Percentiles rank a stretch among this genome's conserved stretches.
Conservation (phyloP, 2,329 filamentous ascomycete species). For the Aspergillus puulaauensis region DNA sequence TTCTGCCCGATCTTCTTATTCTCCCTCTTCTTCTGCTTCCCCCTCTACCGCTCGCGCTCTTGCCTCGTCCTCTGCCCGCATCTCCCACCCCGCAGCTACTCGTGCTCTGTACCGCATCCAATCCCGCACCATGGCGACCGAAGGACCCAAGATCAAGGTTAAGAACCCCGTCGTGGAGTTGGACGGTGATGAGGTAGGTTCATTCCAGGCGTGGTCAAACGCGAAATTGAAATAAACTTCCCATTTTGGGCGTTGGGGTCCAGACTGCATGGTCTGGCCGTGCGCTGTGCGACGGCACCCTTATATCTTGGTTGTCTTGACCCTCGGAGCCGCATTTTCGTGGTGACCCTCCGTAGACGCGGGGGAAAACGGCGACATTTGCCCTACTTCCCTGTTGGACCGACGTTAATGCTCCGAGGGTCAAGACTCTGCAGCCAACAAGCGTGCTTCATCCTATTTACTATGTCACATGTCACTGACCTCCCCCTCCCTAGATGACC, state of each 20-base stretch:
- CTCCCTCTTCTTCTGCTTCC: constrained; percentile 26
- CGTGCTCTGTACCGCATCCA: constrained; percentile 34
- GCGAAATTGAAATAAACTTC: constrained; percentile 1
- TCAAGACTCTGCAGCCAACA: constrained; percentile 11
- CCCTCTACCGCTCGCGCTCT: constrained; percentile 21
- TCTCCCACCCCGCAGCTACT: constrained; percentile 24
- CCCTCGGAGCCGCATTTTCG: constrained; percentile 26
- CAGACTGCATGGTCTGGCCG: background rate
- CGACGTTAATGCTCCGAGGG: constrained; percentile 26
- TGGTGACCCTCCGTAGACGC: constrained; percentile 24
- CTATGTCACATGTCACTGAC: constrained; percentile 19
- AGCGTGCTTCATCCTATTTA: background rate
- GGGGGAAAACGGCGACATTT: constrained; percentile 33
- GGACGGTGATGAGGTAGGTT: constrained; percentile 69
- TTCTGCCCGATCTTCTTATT: constrained; percentile 24
- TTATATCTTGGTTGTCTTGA: constrained; percentile 15
- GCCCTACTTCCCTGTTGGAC: constrained; percentile 12
- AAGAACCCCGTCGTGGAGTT: constrained; percentile 98
- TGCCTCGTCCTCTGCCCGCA: constrained; percentile 23
- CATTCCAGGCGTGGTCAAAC: constrained; percentile 7
- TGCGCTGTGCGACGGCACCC: constrained; percentile 8
- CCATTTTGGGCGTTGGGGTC: background rate
- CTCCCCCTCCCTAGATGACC: constrained; percentile 71
- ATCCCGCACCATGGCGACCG: constrained; percentile 48
- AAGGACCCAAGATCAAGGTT: constrained; percentile 89